Percentiles rank a stretch among this genome's conserved stretches.
Evolutionary conservation across 257 asterid species (phyloP).

Genomic region (Striga asiatica): DNA sequence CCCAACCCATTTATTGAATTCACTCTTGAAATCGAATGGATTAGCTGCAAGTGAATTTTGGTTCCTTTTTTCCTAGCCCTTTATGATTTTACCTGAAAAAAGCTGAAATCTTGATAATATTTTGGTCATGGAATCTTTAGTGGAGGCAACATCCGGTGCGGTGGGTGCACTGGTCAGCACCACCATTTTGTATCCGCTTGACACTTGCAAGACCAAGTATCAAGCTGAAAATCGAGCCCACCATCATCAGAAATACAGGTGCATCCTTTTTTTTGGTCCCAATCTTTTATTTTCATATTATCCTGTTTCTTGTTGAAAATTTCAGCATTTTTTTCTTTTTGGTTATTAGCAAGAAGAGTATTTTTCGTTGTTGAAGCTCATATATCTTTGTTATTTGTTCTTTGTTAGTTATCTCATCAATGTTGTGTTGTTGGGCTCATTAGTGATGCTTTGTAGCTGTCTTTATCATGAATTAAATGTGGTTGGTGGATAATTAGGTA

Average conservation of each 20-base stretch:
- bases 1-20: constrained; percentile 6
- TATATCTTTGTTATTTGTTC: too few species aligned
- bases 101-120: constrained; percentile 15
- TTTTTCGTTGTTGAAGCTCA: background rate
- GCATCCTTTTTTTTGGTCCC: background rate
- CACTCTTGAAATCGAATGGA: background rate
- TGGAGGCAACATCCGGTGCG: constrained; percentile 91
- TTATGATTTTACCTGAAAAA: background rate
- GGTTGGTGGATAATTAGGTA: constrained; percentile 8
- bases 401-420: background rate
- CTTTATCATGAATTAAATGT: background rate
- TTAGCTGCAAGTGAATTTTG: background rate
- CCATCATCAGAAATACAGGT: constrained; percentile 71
- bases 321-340: background rate
- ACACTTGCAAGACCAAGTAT: constrained; percentile 87
- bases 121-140: constrained; percentile 52
- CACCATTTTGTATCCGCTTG: constrained; percentile 78
- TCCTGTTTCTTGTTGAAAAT: background rate
- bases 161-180: constrained; percentile 85
- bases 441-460: background rate
- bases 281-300: background rate
- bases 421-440: background rate
- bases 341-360: background rate
- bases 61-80: background rate
- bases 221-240: constrained; percentile 87